A percentile compares a stretch with the other conserved stretches of the same genome.
phyloP scores from a whole-genome alignment of 192 early-diverging fungal genomes.

The Coemansia sp. region DNA sequence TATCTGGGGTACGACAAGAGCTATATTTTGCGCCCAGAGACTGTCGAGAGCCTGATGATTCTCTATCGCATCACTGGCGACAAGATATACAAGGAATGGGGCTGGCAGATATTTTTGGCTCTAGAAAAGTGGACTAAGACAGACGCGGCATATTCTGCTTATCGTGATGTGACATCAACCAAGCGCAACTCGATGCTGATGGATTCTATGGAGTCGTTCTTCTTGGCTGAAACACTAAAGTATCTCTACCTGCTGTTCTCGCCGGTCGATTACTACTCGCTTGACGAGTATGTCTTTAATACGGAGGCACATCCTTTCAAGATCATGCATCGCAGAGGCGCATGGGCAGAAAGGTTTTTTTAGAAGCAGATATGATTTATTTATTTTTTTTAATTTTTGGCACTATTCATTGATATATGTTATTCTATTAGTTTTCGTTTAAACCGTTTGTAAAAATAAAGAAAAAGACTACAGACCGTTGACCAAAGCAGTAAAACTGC shows the following conservation, averaged over 20 bases:
- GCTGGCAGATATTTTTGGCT: conserved; percentile 82
- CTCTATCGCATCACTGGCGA: conserved; percentile 86
- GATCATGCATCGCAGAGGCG: conserved; percentile 29
- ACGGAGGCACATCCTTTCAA: conserved; percentile 93
- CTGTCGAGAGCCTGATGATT: conserved; percentile 85
- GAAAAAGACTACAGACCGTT: not conserved
- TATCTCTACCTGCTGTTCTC: conserved; percentile 90
- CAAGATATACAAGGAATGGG: conserved; percentile 65
- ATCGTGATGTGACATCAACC: conserved; percentile 50
- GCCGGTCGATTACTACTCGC: conserved; percentile 61
- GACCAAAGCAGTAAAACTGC: not conserved
- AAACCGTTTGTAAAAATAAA: not conserved
- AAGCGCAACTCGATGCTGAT: conserved; percentile 21
- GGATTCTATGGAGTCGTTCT: conserved; percentile 59
- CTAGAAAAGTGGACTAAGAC: conserved; percentile 81
- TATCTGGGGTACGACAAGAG: conserved; percentile 53
- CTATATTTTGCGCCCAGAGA: conserved; percentile 69
- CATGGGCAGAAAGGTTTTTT: not conserved
- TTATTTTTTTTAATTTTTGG: not conserved
- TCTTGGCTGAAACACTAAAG: conserved; percentile 89
- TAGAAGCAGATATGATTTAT: no score
- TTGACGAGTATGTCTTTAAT: conserved; percentile 90
- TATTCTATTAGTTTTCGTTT: not conserved
- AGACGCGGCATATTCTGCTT: conserved; percentile 60
- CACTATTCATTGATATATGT: not conserved